A percentile compares a stretch with the other conserved stretches of the same genome.
These are phyloP conservation scores for Heterobasidion occidentale DNA, from an alignment of 1,284 basidiomycete species.

Conservation along the genomic window DNA sequence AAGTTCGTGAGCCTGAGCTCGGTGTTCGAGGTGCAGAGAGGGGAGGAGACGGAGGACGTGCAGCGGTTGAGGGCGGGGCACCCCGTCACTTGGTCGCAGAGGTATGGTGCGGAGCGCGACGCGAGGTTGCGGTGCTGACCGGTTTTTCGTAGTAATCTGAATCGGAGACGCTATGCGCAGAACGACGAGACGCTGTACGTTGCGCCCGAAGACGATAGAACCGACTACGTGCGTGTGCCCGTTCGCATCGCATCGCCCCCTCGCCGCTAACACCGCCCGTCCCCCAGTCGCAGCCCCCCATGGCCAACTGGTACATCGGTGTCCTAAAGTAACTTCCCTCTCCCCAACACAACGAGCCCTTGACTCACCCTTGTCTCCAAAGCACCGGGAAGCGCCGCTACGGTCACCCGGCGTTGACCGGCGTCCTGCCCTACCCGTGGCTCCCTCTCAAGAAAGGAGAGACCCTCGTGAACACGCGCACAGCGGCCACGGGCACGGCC, in stretches of 20 bases:
- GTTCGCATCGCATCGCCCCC: slow-evolving; percentile 1
- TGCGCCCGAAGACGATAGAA: slow-evolving; percentile 83
- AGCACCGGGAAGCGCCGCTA: slow-evolving; percentile 84
- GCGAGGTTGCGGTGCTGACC: slow-evolving; percentile 1
- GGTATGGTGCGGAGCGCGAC: slow-evolving; percentile 32
- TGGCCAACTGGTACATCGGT: slow-evolving; percentile 88
- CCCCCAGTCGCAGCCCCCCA: slow-evolving; percentile 81
- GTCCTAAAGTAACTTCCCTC: slow-evolving; percentile 67
- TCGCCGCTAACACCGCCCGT: background rate
- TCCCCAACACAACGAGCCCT: background rate
- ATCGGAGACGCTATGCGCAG: slow-evolving; percentile 77
- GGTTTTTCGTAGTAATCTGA: slow-evolving; percentile 57
- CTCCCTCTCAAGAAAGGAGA: slow-evolving; percentile 79
- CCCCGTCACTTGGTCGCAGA: slow-evolving; percentile 80
- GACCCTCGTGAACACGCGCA: slow-evolving; percentile 50
- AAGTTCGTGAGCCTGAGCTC: slow-evolving; percentile 80
- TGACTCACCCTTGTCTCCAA: background rate
- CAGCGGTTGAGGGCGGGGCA: slow-evolving; percentile 67
- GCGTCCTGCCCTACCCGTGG: slow-evolving; percentile 86
- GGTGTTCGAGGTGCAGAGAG: slow-evolving; percentile 81
- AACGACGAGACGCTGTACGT: slow-evolving; percentile 95
- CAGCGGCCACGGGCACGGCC: slow-evolving; percentile 24
- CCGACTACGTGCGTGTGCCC: slow-evolving; percentile 67
- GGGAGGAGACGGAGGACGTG: slow-evolving; percentile 75
- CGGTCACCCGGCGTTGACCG: slow-evolving; percentile 86